Evolutionary conservation across 139 green algal genomes (phyloP), one percentile per base, ranked within the genome.

Genomic region (Chlorella sp.): DNA sequence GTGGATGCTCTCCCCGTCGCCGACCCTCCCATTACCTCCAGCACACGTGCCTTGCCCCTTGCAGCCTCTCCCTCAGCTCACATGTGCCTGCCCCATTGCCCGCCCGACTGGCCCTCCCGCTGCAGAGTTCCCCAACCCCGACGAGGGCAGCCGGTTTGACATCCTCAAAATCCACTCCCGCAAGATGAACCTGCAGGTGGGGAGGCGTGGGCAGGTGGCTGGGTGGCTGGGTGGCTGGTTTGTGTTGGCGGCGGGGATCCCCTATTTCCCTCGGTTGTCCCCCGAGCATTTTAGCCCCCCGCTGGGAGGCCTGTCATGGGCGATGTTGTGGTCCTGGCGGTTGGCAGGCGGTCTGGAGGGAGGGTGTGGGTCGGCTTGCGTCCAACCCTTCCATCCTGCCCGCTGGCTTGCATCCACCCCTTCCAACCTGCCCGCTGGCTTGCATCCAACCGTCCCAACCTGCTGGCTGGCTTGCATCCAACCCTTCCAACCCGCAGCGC

Each of bases 121-220:
- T 60, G 51, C 51, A 60, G 97, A 99, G 93, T 99, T 99, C 88
- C 97, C 97, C 48, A 98, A 99, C 86, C 97, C 97, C 48, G 96
- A 92, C 62, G 97, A 99, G 88, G 87, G 86, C 28, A 95, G 92
- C 0, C 91, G 97, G 28, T 84, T 97, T 20, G 97, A 99, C 88
- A 99, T 99, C 89, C 88, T 99, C 19, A 95, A 94, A 65, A 99
- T 99, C 86, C 96, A 99, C 90, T 95, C 87, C 16, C 88, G 94
- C 51, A 96, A 97, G 73, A 98, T 98, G 95, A 98, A 98, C 87
- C 84, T 98, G 34, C 94, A 96, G 90, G 62, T 62, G 43, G 62
- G 62, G 40, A 2, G 28, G 51, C n/a, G 7, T 3, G 36, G 36
- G 36, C 36, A 14, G 34, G 11, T n/a, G 36, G 32, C n/a, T 38